Conservation (phyloP, 106 monocot genomes). For the Allium sativum region DNA sequence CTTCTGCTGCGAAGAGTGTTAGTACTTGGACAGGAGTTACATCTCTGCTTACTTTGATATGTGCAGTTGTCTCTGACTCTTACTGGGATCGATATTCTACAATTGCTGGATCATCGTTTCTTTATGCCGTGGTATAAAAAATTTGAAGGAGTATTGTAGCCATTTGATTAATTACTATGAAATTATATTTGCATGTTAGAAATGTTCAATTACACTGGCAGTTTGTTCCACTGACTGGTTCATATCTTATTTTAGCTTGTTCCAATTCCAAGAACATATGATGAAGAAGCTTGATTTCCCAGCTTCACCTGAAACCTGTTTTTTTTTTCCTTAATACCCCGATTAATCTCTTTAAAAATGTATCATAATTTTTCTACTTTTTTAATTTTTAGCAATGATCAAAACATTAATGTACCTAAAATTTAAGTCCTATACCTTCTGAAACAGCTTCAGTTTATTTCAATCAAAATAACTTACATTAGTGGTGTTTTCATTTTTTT, state of each 20-base stretch:
- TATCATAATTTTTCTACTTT: too few species aligned
- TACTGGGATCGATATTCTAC: constrained; percentile 87
- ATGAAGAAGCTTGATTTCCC: background rate
- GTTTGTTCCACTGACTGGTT: too few species aligned
- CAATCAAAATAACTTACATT: too few species aligned
- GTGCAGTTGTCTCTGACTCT: constrained; percentile 70
- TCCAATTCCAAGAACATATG: background rate
- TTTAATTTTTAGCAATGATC: too few species aligned
- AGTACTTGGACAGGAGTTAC: constrained; percentile 78
- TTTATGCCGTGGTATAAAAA: constrained; percentile 46
- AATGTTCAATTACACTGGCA: background rate
- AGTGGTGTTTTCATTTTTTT: background rate
- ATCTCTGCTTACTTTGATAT: constrained; percentile 78
- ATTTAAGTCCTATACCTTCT: too few species aligned
- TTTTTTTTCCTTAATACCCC: background rate
- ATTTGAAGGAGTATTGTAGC: too few species aligned
- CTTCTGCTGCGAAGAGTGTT: constrained; percentile 74
- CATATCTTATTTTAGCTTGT: too few species aligned
- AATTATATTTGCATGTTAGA: too few species aligned
- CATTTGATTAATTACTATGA: too few species aligned
- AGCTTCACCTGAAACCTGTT: background rate
- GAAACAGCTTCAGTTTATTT: too few species aligned
- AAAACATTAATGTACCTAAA: too few species aligned
- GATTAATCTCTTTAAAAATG: too few species aligned
- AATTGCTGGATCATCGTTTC: constrained; percentile 55